Evolutionary conservation across 139 green algal species (phyloP).

Genomic region (Asterochloris sp.): DNA sequence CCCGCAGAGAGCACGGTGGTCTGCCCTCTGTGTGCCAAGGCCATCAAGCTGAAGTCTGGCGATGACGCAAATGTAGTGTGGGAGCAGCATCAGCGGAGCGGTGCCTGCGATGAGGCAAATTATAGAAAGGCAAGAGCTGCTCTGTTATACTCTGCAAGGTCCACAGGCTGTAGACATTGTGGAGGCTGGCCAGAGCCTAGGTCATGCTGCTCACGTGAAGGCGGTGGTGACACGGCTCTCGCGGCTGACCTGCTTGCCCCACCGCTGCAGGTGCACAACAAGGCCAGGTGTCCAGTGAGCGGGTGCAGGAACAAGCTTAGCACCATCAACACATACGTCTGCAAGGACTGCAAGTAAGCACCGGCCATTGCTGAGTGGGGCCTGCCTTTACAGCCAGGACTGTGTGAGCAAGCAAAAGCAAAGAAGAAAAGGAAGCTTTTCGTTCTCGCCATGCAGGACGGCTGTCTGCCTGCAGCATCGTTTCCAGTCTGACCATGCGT

Average conservation of each 20-base stretch:
- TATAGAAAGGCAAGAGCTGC: constrained; percentile 32
- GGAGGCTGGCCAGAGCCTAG: too few relatives aligned
- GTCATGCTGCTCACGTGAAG: too few relatives aligned
- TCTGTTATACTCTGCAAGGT: too few relatives aligned
- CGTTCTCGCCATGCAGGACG: background rate
- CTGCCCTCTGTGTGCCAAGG: constrained; percentile 71
- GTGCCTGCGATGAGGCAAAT: constrained; percentile 65
- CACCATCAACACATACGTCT: constrained; percentile 64
- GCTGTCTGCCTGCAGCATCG: constrained; percentile 70
- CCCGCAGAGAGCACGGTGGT: constrained; percentile 44
- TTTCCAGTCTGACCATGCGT: constrained; percentile 11
- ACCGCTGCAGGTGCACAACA: constrained; percentile 48
- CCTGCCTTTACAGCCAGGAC: too few relatives aligned
- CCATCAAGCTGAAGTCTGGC: constrained; percentile 16
- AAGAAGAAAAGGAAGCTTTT: too few relatives aligned
- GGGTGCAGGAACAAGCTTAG: constrained; percentile 70
- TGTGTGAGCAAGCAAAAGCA: too few relatives aligned
- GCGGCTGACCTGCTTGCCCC: too few relatives aligned
- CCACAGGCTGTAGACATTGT: too few relatives aligned
- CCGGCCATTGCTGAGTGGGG: too few relatives aligned
- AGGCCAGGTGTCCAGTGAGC: constrained; percentile 50
- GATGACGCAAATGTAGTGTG: constrained; percentile 22
- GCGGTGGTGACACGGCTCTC: too few relatives aligned
- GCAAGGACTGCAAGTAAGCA: constrained; percentile 36
- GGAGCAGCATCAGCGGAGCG: constrained; percentile 22